Base-by-base conservation (phyloP, 2,329 filamentous ascomycete genomes). In the Stagonosporopsis chrysanthemi region DNA sequence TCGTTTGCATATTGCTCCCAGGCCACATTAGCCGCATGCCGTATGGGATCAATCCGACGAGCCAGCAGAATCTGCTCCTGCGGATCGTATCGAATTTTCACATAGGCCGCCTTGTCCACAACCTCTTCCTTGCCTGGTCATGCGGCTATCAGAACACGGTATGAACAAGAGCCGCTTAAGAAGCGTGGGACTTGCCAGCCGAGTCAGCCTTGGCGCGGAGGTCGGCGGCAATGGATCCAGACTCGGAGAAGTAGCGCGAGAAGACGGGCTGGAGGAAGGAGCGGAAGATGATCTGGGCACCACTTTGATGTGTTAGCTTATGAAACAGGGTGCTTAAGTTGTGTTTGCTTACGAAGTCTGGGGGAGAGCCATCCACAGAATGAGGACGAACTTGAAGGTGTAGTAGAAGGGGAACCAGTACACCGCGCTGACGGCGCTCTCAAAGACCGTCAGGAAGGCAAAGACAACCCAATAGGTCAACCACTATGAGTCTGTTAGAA, bases 361-460 rank as follows among this genome's bases (percentile, higher is more conserved):
- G 78, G 95, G 95, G 74, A 99, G 92, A 70, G 94, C 88, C 82
- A 99, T 92, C 95, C 95, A 99, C 78, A 99, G 88, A 72, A 98
- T 86, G 78, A 98, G 90, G 76, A 96, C 83, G 77, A 99, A 97
- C 87, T 99, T 99, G 90, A 99, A 98, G 77, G 93, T 94, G 82
- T 91, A 99, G 90, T 99, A 99, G 84, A 99, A 99, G 76, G 95
- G 90, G 84, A 96, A 92, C 91, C 91, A 96, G 86, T 95, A 95
- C 63, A 94, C 90, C 63, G 92, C 90, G 80, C 85, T 92, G 73
- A 96, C 81, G 61, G 90, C 84, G 78, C 90, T 92, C 85, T 96
- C 91, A 69, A 92, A 75, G 46, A 95, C 90, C 80, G 89, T 92
- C 80, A 95, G 87, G 80, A 91, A 89, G 52, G 90, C 82, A 75